phyloP scores from a whole-genome alignment of 306 rosid genomes.

The Luffa aegyptiaca region DNA sequence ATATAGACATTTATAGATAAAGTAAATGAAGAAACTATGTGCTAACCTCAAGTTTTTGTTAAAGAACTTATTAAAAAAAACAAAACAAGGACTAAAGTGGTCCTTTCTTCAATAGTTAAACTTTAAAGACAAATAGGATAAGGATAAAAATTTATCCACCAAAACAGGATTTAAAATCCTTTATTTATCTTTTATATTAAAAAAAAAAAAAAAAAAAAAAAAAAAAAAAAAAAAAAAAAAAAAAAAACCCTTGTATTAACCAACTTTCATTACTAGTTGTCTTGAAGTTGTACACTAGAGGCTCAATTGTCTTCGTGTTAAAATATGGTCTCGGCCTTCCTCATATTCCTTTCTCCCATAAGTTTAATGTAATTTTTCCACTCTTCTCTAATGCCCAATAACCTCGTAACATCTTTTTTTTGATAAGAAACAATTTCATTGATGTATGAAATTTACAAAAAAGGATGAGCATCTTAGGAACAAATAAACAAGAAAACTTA shows the following conservation, averaged over 20 bases:
- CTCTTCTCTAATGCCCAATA: neutral
- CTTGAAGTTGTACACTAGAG: neutral
- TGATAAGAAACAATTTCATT: too few species aligned
- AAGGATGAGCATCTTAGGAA: too few species aligned
- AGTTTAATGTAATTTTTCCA: neutral
- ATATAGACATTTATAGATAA: too few species aligned
- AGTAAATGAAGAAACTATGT: too few species aligned
- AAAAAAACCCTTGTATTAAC: neutral
- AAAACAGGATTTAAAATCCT: too few species aligned
- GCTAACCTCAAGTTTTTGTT: too few species aligned
- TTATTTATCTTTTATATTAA: neutral
- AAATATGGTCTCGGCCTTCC: neutral
- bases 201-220: neutral
- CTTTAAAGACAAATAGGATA: too few species aligned
- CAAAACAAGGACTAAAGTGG: too few species aligned
- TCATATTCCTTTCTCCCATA: neutral
- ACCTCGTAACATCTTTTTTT: neutral
- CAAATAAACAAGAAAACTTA: neutral
- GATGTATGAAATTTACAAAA: too few species aligned
- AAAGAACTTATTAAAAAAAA: too few species aligned
- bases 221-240: neutral
- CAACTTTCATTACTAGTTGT: neutral
- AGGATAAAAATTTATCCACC: too few species aligned
- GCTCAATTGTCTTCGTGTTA: neutral
- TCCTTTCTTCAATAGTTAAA: too few species aligned